A percentile compares a stretch with the other conserved stretches of the same genome.
phyloP scores from a whole-genome alignment of 2,329 filamentous ascomycete species.

The Xylaria sp. region DNA sequence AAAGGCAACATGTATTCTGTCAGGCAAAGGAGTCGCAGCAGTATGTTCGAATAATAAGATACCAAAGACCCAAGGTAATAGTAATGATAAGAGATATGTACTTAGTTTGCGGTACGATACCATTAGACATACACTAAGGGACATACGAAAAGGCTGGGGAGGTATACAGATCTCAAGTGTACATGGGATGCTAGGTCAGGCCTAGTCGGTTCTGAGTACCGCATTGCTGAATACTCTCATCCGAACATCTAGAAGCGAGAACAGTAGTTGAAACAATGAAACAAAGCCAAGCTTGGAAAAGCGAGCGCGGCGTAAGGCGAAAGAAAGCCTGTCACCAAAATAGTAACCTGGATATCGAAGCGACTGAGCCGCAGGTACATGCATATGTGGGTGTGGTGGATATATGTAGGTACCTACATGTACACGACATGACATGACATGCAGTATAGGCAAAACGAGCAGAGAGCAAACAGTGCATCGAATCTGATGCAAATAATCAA shows the following conservation, averaged over 20 bases:
- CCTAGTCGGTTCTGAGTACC: conserved; percentile 19
- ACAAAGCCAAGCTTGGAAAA: conserved; percentile 26
- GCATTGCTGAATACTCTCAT: conserved; percentile 1
- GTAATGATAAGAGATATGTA: not conserved
- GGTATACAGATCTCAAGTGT: conserved; percentile 22
- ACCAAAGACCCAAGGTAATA: not conserved
- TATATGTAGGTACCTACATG: conserved; percentile 22
- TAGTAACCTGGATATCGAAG: conserved; percentile 38
- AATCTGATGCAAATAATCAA: not conserved
- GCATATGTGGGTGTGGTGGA: conserved; percentile 31
- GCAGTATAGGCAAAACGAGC: not conserved
- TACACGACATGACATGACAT: not conserved
- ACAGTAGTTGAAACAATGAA: conserved; percentile 34
- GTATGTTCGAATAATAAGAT: conserved; percentile 14
- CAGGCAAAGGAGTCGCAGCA: conserved; percentile 3
- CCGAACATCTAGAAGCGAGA: conserved; percentile 17
- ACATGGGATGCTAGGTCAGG: conserved; percentile 11
- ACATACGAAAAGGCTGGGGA: conserved; percentile 3
- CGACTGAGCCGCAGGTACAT: conserved; percentile 40
- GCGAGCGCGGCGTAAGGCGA: conserved; percentile 32
- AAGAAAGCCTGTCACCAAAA: conserved; percentile 38
- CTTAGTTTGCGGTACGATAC: not conserved
- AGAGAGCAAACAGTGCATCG: not conserved
- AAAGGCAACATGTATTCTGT: conserved; percentile 18
- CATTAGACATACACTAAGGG: not conserved